Evolutionary conservation across 2,329 filamentous ascomycete species (phyloP).

Genomic region (Botryotinia globosa): DNA sequence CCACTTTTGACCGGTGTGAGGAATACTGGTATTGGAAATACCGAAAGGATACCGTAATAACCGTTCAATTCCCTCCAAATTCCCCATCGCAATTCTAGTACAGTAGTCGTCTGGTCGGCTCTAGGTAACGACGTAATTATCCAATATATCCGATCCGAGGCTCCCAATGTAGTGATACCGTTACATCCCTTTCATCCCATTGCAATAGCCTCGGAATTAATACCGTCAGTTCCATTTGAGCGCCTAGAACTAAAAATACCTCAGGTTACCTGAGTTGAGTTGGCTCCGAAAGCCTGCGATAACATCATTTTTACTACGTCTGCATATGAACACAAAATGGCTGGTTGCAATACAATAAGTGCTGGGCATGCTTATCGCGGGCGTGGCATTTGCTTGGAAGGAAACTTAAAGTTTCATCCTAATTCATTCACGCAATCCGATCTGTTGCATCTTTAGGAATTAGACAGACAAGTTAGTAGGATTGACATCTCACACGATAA

Average conservation of each 20-base stretch:
- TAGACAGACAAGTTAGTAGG: neutral
- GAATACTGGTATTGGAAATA: conserved; percentile 10
- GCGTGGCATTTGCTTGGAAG: neutral
- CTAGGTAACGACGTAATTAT: conserved; percentile 1
- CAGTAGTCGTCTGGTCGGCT: neutral
- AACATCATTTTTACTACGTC: neutral
- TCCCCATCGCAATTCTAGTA: conserved; percentile 3
- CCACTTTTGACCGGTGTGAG: conserved; percentile 6
- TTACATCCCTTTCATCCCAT: neutral
- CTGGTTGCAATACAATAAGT: neutral
- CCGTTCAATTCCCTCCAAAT: conserved; percentile 12
- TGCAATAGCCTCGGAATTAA: conserved; percentile 6
- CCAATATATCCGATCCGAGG: neutral
- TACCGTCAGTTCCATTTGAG: neutral
- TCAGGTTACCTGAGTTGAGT: neutral
- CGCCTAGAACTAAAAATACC: neutral
- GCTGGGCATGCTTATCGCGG: conserved; percentile 9
- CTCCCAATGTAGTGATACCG: neutral
- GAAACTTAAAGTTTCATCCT: neutral
- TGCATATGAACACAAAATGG: neutral
- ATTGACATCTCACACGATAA: neutral
- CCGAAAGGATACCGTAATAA: neutral
- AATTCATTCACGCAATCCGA: neutral
- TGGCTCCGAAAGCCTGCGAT: neutral
- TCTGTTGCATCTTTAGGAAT: neutral